Evolutionary conservation across 805 yeast species (phyloP), one percentile per base, ranked within the genome.

Genomic region (Candida cerambycidarum): DNA sequence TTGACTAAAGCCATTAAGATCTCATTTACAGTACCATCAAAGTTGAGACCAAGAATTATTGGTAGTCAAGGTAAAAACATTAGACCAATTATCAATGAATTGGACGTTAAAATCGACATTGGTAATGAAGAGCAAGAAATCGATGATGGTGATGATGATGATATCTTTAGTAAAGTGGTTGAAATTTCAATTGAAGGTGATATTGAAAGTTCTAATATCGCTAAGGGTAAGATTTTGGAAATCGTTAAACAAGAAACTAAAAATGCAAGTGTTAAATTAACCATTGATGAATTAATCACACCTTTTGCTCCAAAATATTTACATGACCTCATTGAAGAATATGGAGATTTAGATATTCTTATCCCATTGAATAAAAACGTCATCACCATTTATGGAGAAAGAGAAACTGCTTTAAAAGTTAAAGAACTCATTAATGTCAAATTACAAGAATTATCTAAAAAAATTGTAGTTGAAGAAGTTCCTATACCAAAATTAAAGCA

Each of bases 41-140:
- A 78, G 52, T 75, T 87, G 45, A 79, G 93, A 63, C 76, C 95
- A 6, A 76, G 79, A 38, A 79, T 90, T 45, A 90, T 90, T 65
- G 98, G 98, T 45, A 76, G 90, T 33, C 86, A 83, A 60, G 98
- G 98, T 60, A 78, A 75, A 54, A 83, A 75, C 47, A 78, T 90
- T 64, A 86, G 81, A 61, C 90, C 93, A 45, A 86, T 90, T 50
- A 74, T 85, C 38, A 84, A 76, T 41, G 70, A 76, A 28, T 76
- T 86, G 38, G 83, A 79, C 38, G 82, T 82, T 41, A 85, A 75
- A 52, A 79, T 90, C 52, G 86, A 86, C 54, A 82, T 90, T 55
- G 84, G 81, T 45, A 54, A 56, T 35, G 60, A 53, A 33, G 58
- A 21, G 8, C 23, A 58, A n/a, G n/a, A n/a, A 21, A 62, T 63